phyloP scores from a whole-genome alignment of 2,329 filamentous ascomycete species.

The Curvularia sp. region DNA sequence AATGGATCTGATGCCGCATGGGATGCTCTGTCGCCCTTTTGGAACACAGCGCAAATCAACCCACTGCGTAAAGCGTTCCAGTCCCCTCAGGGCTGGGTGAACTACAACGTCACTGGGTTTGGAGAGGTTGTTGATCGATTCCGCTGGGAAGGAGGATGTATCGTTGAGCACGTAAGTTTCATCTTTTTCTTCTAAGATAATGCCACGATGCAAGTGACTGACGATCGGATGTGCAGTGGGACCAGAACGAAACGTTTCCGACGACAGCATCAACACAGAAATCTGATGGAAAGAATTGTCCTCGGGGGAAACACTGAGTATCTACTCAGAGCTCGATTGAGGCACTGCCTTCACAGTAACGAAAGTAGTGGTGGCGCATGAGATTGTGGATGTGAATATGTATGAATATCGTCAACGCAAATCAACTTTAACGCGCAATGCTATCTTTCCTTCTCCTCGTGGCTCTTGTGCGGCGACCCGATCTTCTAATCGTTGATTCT shows the following conservation, averaged over 20 bases:
- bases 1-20: conserved; percentile 42
- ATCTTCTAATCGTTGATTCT: not conserved
- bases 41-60: conserved; percentile 32
- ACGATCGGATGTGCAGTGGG: not conserved
- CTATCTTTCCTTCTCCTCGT: not conserved
- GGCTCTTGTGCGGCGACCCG: not conserved
- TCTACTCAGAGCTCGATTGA: no score
- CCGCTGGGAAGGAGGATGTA: conserved; percentile 43
- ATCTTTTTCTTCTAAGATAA: not conserved
- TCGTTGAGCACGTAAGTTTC: conserved; percentile 43
- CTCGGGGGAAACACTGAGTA: no score
- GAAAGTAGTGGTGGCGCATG: not conserved
- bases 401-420: not conserved
- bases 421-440: not conserved
- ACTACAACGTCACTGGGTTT: conserved; percentile 30
- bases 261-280: not conserved
- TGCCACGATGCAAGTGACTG: not conserved
- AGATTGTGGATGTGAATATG: not conserved
- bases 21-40: conserved; percentile 35
- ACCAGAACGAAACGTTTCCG: not conserved
- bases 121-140: conserved; percentile 40
- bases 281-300: no score
- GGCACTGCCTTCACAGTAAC: no score
- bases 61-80: conserved; percentile 33
- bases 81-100: conserved; percentile 35